Base-by-base conservation (phyloP, 2,329 filamentous ascomycete species). In the Botrytis fabae region DNA sequence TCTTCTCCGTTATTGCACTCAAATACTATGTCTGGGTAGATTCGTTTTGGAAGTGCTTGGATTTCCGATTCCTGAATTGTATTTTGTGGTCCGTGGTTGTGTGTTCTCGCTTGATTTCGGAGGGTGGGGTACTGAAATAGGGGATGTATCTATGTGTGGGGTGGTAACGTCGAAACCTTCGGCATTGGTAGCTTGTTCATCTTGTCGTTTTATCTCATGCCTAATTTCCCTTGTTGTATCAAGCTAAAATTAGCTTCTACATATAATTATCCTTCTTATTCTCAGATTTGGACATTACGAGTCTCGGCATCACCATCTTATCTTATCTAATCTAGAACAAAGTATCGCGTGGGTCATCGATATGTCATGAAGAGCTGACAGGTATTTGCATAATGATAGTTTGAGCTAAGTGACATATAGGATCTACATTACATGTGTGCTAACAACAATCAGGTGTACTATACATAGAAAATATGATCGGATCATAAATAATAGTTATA, bases 1-100 rank as follows among this genome's bases (percentile, higher is more conserved):
- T 28, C 28, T 28, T 5, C 8, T 0, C 0, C 2, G 2, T 10
- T 7, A 9, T 42, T 42, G 18, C 25, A 20, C 28, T 3, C 6
- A 42, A 28, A 6, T 57, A 22, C 20, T 10, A 32, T 4, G 28
- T 57, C 16, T 22, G 18, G 0, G 46, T 44, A 10, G n/a, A 4
- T n/a, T 40, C 0, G 6, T 69, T 40, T 44, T 32, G 20, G 28
- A 18, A n/a, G 54, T 42, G 5, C 18, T 6, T 35, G 5, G n/a
- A 57, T 57, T 25, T 25, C 20, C 25, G 7, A n/a, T 28, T 32
- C n/a, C 9, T 22, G 6, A 38, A 28, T 40, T 51, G 44, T 51
- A 32, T 40, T 22, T 54, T 54, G 7, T 66, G 42, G 14, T 32
- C 14, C 12, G 64, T 32, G 32, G 32, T 1, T 54, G 40, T 32